Evolutionary conservation across 495 filamentous ascomycete genomes (phyloP).

Genomic region (Aspergillus funiculosus): DNA sequence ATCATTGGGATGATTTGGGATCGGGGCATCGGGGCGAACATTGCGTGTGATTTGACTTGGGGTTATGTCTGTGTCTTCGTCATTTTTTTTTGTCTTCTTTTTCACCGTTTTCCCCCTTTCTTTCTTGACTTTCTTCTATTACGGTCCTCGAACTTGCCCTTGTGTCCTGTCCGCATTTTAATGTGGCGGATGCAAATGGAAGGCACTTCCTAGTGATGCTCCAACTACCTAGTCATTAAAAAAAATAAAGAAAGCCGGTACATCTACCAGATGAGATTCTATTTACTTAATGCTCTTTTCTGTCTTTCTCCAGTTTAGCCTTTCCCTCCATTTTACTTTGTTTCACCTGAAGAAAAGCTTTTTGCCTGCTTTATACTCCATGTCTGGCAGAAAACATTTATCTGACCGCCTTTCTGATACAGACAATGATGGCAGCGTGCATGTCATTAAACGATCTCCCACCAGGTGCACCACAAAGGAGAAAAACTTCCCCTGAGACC

Average conservation of each 20-base stretch:
- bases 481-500: not conserved
- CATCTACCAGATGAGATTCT: not conserved
- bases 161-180: not conserved
- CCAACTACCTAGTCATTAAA: not conserved
- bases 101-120: conserved; percentile 9
- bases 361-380: too few species aligned
- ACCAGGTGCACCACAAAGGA: not conserved
- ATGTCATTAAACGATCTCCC: conserved; percentile 4
- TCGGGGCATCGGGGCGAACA: conserved; percentile 44
- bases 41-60: conserved; percentile 35
- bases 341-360: too few species aligned
- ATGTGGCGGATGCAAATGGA: not conserved
- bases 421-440: conserved; percentile 4
- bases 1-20: conserved; percentile 44
- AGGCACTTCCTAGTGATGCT: not conserved
- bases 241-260: not conserved
- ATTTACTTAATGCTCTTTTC: too few species aligned
- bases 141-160: not conserved
- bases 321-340: too few species aligned
- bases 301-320: not conserved
- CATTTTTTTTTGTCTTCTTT: conserved; percentile 14
- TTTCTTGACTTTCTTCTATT: conserved; percentile 2
- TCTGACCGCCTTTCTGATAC: conserved; percentile 32
- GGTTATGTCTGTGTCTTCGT: conserved; percentile 23
- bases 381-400: conserved; percentile 16